Evolutionary conservation across 2,329 filamentous ascomycete genomes (phyloP).

Genomic region (Aspergillus texensis): DNA sequence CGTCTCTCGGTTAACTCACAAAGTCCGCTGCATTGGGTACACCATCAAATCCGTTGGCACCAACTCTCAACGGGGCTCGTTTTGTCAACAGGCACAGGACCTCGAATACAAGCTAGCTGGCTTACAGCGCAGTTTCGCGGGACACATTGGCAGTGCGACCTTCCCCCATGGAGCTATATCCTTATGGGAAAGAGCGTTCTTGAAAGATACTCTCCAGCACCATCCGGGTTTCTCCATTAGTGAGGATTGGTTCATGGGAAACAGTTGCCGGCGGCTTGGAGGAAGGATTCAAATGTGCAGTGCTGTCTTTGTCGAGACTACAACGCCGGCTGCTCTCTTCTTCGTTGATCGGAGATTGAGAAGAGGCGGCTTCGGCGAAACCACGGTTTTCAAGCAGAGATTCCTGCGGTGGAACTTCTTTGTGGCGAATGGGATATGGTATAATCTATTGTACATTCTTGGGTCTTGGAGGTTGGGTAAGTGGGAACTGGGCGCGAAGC

Average conservation of each 20-base stretch:
- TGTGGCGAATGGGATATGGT: slow-evolving; percentile 53
- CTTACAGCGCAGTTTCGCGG: slow-evolving; percentile 48
- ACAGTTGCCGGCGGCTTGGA: slow-evolving; percentile 49
- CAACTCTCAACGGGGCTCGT: slow-evolving; percentile 37
- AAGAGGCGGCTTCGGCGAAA: slow-evolving; percentile 55
- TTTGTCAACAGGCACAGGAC: slow-evolving; percentile 53
- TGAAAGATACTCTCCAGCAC: slow-evolving; percentile 50
- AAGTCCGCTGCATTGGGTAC: slow-evolving; percentile 52
- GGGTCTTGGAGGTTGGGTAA: slow-evolving; percentile 52
- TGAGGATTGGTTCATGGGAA: slow-evolving; percentile 58
- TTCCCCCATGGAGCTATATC: slow-evolving; percentile 57
- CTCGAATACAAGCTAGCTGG: slow-evolving; percentile 57
- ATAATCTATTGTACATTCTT: slow-evolving; percentile 52
- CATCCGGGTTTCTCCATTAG: slow-evolving; percentile 55
- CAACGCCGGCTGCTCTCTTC: slow-evolving; percentile 47
- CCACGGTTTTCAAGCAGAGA: slow-evolving; percentile 56
- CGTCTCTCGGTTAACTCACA: slow-evolving; percentile 45
- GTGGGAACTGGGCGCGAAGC: slow-evolving; percentile 54
- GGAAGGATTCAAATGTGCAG: slow-evolving; percentile 54
- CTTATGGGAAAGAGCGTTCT: slow-evolving; percentile 52
- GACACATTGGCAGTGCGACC: slow-evolving; percentile 50
- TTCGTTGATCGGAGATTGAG: slow-evolving; percentile 45
- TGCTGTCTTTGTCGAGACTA: slow-evolving; percentile 55
- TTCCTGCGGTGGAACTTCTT: slow-evolving; percentile 58
- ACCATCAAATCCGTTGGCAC: slow-evolving; percentile 52